A percentile compares a stretch with the other conserved stretches of the same genome.
phyloP scores from a whole-genome alignment of 768 basidiomycete species.

The Daedaleopsis sinensis region DNA sequence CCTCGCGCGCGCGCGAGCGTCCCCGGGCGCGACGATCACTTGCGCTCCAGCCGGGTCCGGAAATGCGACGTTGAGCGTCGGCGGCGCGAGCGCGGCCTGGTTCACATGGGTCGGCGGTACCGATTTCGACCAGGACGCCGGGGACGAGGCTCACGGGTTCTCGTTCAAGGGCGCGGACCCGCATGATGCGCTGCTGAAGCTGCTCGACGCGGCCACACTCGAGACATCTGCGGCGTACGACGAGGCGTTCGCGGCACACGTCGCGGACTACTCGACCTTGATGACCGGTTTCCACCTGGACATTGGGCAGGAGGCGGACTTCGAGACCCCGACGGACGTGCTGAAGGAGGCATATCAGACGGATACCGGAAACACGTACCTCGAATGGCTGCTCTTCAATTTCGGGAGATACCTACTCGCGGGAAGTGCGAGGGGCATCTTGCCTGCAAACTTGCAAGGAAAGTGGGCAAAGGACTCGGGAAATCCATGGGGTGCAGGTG shows the following conservation, averaged over 20 bases:
- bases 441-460: slow-evolving; percentile 77
- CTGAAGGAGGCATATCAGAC: slow-evolving; percentile 55
- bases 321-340: slow-evolving; percentile 58
- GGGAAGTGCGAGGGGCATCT: slow-evolving; percentile 59
- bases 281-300: slow-evolving; percentile 54
- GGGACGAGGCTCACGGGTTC: slow-evolving; percentile 55
- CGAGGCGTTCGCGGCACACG: slow-evolving; percentile 48
- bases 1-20: slow-evolving; percentile 48
- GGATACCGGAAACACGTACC: slow-evolving; percentile 59
- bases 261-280: slow-evolving; percentile 49
- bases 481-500: slow-evolving; percentile 68
- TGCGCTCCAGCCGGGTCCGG: slow-evolving; percentile 36
- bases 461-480: slow-evolving; percentile 62
- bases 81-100: slow-evolving; percentile 55
- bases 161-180: slow-evolving; percentile 69
- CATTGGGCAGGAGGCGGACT: slow-evolving; percentile 59
- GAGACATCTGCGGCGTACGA: slow-evolving; percentile 36
- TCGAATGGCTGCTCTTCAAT: slow-evolving; percentile 79
- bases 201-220: slow-evolving; percentile 32
- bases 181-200: slow-evolving; percentile 44
- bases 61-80: slow-evolving; percentile 49
- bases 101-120: slow-evolving; percentile 78
- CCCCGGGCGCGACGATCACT: slow-evolving; percentile 23
- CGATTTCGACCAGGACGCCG: slow-evolving; percentile 65
- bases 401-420: slow-evolving; percentile 69